A percentile compares a stretch with the other conserved stretches of the same genome.
Conservation (phyloP, 768 basidiomycete genomes). For the Rhodotorula diobovata region DNA sequence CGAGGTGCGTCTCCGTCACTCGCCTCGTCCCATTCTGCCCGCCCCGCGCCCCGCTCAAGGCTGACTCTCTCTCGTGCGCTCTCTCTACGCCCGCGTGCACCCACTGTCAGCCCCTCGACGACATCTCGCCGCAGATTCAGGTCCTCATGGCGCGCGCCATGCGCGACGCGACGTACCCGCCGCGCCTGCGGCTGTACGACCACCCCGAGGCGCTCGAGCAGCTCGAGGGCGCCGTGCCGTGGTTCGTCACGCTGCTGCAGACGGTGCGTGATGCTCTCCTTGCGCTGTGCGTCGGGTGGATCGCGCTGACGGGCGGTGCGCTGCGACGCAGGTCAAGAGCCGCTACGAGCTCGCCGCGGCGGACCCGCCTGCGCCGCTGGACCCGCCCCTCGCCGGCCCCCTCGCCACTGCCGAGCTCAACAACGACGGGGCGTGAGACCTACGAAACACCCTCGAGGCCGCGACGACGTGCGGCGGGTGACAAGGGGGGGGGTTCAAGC, state of each 20-base stretch:
- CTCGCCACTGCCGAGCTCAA: neutral
- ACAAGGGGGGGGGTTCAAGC: no score
- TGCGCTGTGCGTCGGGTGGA: no score
- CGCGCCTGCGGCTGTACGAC: constrained; percentile 19
- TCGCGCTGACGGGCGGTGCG: no score
- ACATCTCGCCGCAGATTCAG: constrained; percentile 29
- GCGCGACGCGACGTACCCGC: constrained; percentile 26
- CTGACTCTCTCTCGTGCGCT: no score
- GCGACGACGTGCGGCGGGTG: no score
- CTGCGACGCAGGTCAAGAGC: constrained; percentile 20
- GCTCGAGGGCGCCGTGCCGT: constrained; percentile 23
- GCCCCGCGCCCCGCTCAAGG: no score
- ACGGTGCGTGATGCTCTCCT: neutral
- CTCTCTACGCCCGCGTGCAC: no score
- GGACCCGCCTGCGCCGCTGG: constrained; percentile 6
- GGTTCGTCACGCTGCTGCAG: constrained; percentile 27
- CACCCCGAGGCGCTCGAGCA: constrained; percentile 22
- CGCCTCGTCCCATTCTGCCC: no score
- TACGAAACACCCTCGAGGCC: no score
- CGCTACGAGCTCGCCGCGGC: constrained; percentile 26
- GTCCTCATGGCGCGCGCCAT: constrained; percentile 34
- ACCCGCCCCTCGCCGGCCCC: constrained; percentile 1
- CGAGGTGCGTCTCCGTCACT: constrained; percentile 9
- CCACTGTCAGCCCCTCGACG: constrained; percentile 17
- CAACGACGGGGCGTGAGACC: no score